Evolutionary conservation across 768 basidiomycete species (phyloP).

Genomic region (Podaxis pistillaris): DNA sequence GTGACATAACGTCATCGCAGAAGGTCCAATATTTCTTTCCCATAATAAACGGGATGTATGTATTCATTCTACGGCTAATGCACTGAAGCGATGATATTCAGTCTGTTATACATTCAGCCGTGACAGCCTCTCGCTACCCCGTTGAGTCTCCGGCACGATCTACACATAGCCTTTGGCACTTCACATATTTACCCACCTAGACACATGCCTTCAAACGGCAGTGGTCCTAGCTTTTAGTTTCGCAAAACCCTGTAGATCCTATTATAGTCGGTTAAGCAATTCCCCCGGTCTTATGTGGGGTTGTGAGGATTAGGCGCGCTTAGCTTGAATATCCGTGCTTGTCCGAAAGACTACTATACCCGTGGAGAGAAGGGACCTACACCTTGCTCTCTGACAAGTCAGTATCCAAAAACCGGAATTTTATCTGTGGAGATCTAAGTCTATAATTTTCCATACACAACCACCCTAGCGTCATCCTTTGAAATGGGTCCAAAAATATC

Average conservation of each 20-base stretch:
- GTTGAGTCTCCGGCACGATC: neutral
- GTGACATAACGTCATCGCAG: neutral
- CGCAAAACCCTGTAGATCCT: neutral
- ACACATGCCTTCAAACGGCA: neutral
- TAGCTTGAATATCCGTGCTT: too few relatives aligned
- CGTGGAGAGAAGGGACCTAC: neutral
- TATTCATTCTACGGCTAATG: neutral
- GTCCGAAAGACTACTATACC: too few relatives aligned
- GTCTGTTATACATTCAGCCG: neutral
- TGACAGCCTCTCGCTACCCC: too few relatives aligned
- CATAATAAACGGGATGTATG: neutral
- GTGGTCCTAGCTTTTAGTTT: neutral
- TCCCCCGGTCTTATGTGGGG: neutral
- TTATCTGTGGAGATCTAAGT: neutral
- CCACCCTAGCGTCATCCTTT: neutral
- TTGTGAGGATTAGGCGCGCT: neutral
- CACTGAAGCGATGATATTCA: conserved; percentile 4
- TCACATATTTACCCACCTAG: neutral
- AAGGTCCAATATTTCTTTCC: neutral
- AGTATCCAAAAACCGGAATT: neutral
- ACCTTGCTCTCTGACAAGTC: neutral
- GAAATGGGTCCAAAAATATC: neutral
- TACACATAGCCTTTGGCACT: neutral
- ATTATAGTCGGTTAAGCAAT: neutral
- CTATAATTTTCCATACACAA: neutral